A percentile compares a stretch with the other conserved stretches of the same genome.
phyloP scores from a whole-genome alignment of 345 rosid species.

The Garcia nutans region DNA sequence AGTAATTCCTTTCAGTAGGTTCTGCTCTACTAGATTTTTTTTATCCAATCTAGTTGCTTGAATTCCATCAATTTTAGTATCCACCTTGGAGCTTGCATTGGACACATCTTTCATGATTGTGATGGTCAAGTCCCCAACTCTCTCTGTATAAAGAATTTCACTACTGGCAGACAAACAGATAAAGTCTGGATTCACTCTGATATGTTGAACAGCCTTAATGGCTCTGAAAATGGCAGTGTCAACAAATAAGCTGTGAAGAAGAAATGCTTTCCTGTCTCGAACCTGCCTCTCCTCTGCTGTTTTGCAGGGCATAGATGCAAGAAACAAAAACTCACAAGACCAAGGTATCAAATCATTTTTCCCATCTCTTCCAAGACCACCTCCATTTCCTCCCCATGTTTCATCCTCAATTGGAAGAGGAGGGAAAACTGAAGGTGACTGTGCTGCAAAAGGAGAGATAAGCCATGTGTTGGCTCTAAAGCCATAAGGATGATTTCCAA shows the following conservation, averaged over 20 bases:
- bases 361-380: slow-evolving; percentile 88
- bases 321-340: slow-evolving; percentile 67
- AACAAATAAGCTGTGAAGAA: slow-evolving; percentile 90
- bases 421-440: slow-evolving; percentile 64
- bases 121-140: slow-evolving; percentile 71
- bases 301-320: slow-evolving; percentile 89
- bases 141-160: slow-evolving; percentile 50
- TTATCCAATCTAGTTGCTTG: slow-evolving; percentile 61
- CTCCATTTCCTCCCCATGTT: slow-evolving; percentile 92
- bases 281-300: slow-evolving; percentile 90
- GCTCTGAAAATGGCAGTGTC: slow-evolving; percentile 86
- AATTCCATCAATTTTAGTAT: slow-evolving; percentile 88
- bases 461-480: slow-evolving; percentile 99
- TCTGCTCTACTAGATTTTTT: slow-evolving; percentile 63
- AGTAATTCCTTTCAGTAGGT: slow-evolving; percentile 92
- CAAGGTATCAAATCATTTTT: slow-evolving; percentile 74
- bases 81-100: slow-evolving; percentile 75
- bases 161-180: slow-evolving; percentile 24
- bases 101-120: slow-evolving; percentile 58
- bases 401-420: slow-evolving; percentile 85
- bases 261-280: slow-evolving; percentile 92
- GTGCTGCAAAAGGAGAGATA: slow-evolving; percentile 75
- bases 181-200: slow-evolving; percentile 42
- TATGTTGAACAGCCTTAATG: slow-evolving; percentile 67
- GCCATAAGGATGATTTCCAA: slow-evolving; percentile 97